Conservation (phyloP, 1,139 yeast genomes). For the Pichiaceae sp. region DNA sequence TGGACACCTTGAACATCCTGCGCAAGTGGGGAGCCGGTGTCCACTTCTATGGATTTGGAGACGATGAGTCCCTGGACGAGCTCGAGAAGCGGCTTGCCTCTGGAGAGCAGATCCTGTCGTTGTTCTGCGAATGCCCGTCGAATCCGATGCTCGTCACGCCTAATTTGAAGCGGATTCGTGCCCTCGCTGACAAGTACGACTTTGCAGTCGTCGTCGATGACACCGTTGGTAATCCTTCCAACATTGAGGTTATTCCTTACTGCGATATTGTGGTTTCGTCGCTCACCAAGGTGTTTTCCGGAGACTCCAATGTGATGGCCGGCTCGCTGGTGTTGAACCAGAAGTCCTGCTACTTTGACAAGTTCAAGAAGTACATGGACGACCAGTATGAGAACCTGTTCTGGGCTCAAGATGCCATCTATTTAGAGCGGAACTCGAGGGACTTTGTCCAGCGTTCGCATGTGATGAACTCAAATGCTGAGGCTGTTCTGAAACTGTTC, state of each 20-base stretch:
- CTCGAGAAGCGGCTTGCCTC: slow-evolving; percentile 50
- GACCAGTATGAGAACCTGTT: slow-evolving; percentile 58
- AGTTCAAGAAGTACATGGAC: slow-evolving; percentile 45
- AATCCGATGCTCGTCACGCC: slow-evolving; percentile 87
- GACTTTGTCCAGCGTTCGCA: slow-evolving; percentile 69
- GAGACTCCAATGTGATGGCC: slow-evolving; percentile 93
- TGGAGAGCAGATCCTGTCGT: slow-evolving; percentile 61
- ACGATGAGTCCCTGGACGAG: slow-evolving; percentile 58
- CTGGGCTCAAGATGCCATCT: slow-evolving; percentile 94
- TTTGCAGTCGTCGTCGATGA: slow-evolving; percentile 87
- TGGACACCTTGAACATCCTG: slow-evolving; percentile 80
- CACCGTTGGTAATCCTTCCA: slow-evolving; percentile 85
- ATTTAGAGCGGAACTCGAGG: slow-evolving; percentile 85
- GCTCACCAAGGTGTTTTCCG: slow-evolving; percentile 85
- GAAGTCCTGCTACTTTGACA: slow-evolving; percentile 40
- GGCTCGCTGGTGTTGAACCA: slow-evolving; percentile 83
- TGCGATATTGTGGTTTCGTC: slow-evolving; percentile 85
- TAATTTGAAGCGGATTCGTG: slow-evolving; percentile 52
- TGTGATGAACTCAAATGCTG: slow-evolving; percentile 62
- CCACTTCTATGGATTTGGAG: slow-evolving; percentile 79
- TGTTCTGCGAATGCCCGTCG: slow-evolving; percentile 91
- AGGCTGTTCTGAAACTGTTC: slow-evolving; percentile 42
- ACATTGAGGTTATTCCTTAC: slow-evolving; percentile 72
- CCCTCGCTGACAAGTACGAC: slow-evolving; percentile 57
- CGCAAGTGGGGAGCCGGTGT: slow-evolving; percentile 86